These are phyloP conservation scores for Lachancea waltii DNA, from an alignment of 805 yeast species.

Conservation along the genomic window DNA sequence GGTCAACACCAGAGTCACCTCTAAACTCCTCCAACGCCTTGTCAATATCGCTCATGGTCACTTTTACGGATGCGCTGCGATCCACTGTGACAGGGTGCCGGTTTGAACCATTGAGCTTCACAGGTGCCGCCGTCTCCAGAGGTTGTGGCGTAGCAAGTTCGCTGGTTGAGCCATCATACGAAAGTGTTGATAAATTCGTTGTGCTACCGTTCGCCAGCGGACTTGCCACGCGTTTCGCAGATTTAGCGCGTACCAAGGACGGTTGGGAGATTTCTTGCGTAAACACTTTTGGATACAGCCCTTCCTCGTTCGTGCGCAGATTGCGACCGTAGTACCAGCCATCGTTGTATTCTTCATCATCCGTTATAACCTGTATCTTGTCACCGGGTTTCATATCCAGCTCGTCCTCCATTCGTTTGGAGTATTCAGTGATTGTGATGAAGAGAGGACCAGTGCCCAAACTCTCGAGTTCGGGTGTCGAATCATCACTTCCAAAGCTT, in stretches of 20 bases:
- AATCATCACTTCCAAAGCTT: conserved; percentile 8
- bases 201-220: conserved; percentile 23
- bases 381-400: conserved; percentile 76
- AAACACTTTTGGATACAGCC: conserved; percentile 86
- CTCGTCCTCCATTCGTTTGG: conserved; percentile 86
- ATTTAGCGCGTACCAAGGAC: conserved; percentile 48
- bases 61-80: conserved; percentile 39
- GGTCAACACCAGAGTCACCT: conserved; percentile 18
- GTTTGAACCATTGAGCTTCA: conserved; percentile 3
- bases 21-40: conserved; percentile 62
- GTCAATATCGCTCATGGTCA: conserved; percentile 66
- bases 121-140: conserved; percentile 22
- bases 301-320: conserved; percentile 63
- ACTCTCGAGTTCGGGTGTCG: conserved; percentile 2
- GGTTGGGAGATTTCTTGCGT: conserved; percentile 52
- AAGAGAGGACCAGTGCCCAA: conserved; percentile 24
- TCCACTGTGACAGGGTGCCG: conserved; percentile 9
- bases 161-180: conserved; percentile 18
- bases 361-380: conserved; percentile 79
- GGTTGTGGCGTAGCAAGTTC: conserved; percentile 26
- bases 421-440: conserved; percentile 78
- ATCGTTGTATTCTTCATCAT: conserved; percentile 88
- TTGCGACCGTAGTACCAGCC: conserved; percentile 96
- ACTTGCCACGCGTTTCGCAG: conserved; percentile 41
- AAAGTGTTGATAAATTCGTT: conserved; percentile 14